Base-by-base conservation (phyloP, 106 monocot species). In the Acanthochlamys bracteata region DNA sequence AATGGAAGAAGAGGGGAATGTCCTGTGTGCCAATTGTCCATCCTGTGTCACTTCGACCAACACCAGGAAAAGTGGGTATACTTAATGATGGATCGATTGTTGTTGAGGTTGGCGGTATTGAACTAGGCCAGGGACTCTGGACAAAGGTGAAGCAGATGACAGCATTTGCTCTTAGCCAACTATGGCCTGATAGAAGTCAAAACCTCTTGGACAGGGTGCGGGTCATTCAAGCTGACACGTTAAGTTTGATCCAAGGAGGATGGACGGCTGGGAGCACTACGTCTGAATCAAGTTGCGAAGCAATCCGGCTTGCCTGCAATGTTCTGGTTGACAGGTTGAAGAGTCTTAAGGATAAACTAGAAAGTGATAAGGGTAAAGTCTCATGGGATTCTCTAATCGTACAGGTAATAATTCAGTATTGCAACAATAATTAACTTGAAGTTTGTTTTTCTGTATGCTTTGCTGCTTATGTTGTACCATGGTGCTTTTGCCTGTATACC, bases 81-180 rank as follows among this genome's bases (percentile, higher is more conserved):
- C 73, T 92, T 42, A 75, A 65, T 69, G 87, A 92, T 73, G 81
- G 82, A 1, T 92, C 92, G 4, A 63, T 92, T 70, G 70, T 84
- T 71, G 84, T 92, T 41, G 92, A 92, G 68, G 84, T 92, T 55
- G 92, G 92, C 66, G 92, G 92, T 19, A 77, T 87, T 52, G 87
- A 92, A 55, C 53, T 92, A 59, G 92, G 92, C 24, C 92, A 92
- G 52, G 92, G 92, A 24, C 65, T 92, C 4, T 92, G 93, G 93
- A 93, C 93, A 53, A 93, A 93, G 74, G 93, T 85, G 61, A 89
- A 72, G 76, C 92, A 92, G 61, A 84, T 84, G 82, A 59, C 77
- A 15, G 87, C 92, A 33, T 92, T 79, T 80, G 70, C 74, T 64
- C 84, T 92, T 53, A 82, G 84, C 47, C 66, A 75, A 25, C 52